These are phyloP conservation scores for Phaffomyces opuntiae DNA, from an alignment of 805 yeast genomes.

Conservation along the genomic window DNA sequence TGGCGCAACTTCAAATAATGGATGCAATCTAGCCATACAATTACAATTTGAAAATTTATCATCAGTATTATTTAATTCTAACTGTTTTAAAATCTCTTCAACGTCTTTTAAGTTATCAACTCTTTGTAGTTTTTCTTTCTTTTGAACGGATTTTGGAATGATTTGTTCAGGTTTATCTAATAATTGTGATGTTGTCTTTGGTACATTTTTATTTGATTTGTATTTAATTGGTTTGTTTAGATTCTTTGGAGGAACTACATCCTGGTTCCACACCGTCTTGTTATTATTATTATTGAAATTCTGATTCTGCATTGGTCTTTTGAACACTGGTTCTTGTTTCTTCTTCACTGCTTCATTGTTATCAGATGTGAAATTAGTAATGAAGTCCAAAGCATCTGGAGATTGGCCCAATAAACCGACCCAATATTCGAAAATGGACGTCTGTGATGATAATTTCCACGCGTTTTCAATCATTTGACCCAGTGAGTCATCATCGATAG, in stretches of 20 bases:
- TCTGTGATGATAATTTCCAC: constrained; percentile 36
- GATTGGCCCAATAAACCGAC: constrained; percentile 51
- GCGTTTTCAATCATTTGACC: constrained; percentile 51
- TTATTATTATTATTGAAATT: too few relatives aligned
- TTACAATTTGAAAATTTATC: constrained; percentile 42
- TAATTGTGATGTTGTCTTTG: constrained; percentile 39
- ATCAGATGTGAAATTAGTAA: constrained; percentile 33
- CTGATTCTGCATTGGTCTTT: background rate
- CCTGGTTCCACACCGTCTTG: too few relatives aligned
- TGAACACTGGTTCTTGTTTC: background rate
- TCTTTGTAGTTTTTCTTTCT: constrained; percentile 35
- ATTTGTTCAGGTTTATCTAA: constrained; percentile 27
- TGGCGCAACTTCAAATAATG: constrained; percentile 83
- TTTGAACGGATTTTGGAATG: constrained; percentile 18
- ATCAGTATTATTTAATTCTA: constrained; percentile 33
- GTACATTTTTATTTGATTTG: constrained; percentile 13
- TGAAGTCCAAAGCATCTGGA: constrained; percentile 42
- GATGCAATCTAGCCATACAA: constrained; percentile 86
- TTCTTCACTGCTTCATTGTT: background rate
- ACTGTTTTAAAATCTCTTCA: constrained; percentile 50
- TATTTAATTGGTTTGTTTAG: constrained; percentile 3
- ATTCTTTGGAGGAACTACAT: background rate
- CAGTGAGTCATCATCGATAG: constrained; percentile 52
- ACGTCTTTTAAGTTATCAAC: constrained; percentile 56
- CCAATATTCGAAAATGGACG: constrained; percentile 45